A percentile compares a stretch with the other conserved stretches of the same genome.
Conservation (phyloP, 2,329 filamentous ascomycete genomes). For the Didymosphaeria variabile region DNA sequence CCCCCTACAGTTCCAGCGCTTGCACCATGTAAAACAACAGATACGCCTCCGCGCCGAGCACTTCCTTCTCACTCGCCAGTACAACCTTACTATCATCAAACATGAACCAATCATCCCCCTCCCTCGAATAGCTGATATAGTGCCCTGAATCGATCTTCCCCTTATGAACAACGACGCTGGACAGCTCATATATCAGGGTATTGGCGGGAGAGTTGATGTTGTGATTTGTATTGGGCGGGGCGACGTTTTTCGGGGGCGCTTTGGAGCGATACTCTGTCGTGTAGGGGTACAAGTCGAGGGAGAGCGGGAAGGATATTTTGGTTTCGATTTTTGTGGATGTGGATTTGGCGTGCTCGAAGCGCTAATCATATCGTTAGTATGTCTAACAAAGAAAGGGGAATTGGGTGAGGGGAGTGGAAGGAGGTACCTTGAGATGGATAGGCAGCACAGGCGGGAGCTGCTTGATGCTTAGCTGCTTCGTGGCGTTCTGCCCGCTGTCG, state of each 20-base stretch:
- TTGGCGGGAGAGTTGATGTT: constrained; percentile 50
- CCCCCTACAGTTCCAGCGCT: constrained; percentile 38
- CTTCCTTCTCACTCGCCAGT: constrained; percentile 81
- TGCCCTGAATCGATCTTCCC: constrained; percentile 93
- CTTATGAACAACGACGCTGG: constrained; percentile 91
- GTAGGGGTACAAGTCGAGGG: constrained; percentile 90
- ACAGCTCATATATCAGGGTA: constrained; percentile 81
- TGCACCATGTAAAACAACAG: constrained; percentile 77
- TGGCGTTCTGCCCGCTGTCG: constrained; percentile 76
- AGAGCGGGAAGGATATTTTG: constrained; percentile 83
- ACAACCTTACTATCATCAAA: constrained; percentile 97
- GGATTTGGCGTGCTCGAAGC: constrained; percentile 79
- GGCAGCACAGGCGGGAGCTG: constrained; percentile 87
- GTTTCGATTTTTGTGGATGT: constrained; percentile 88
- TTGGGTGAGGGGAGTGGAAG: constrained; percentile 3
- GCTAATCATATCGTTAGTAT: constrained; percentile 49
- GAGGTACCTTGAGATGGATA: constrained; percentile 84
- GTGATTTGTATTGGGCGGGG: constrained; percentile 45
- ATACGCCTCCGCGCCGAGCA: constrained; percentile 86
- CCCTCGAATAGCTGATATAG: constrained; percentile 87
- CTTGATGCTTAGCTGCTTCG: constrained; percentile 84
- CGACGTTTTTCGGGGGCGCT: constrained; percentile 44
- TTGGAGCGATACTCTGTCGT: constrained; percentile 67
- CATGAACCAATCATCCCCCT: constrained; percentile 89
- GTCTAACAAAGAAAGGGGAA: background rate